Evolutionary conservation across 441 rosid genomes (phyloP), one percentile per base, ranked within the genome.

Genomic region (Cnidoscolus chayamansa): DNA sequence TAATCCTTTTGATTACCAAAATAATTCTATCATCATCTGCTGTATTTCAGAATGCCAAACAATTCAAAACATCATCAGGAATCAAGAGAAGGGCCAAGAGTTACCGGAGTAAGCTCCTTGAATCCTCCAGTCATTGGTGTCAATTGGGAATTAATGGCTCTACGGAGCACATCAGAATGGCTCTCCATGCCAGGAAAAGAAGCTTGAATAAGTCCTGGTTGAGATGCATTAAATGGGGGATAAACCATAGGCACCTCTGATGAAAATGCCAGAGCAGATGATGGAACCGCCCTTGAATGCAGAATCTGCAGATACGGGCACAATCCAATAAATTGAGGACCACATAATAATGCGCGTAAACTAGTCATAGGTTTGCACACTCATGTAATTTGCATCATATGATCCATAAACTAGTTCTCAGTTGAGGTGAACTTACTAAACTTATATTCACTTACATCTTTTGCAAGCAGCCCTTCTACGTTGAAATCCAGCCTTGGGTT

Each of bases 41-140:
- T 13, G 16, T 48, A 19, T 63, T 32, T 37, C 13, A 47, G 35
- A 48, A 63, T 25, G 47, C 45, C 12, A 58, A 49, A 40, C 10
- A 58, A 73, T 49, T 13, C 5, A 53, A 56, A 57, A 10, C 16
- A 1, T 15, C 47, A 50, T 11, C 37, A 2, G 30, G n/a, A 68
- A 45, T 59, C 17, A 2, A 57, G 58, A 35, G 17, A 13, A 10
- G 25, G 30, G 64, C 43, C 30, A 61, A 72, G 37, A 31, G 32
- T 72, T 86, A 95, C 99, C 93, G 84, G 96, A 68, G 79, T 59
- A 60, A 85, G 80, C 69, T 88, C 92, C 81, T 90, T 95, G 80
- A 86, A 88, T 81, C 89, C 88, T 77, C 85, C 89, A 55, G 83
- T 66, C 75, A 83, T 77, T 40, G 88, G 83, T 17, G 83, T 77